Base-by-base conservation (phyloP, 1,284 basidiomycete genomes). In the Malassezia japonica region DNA sequence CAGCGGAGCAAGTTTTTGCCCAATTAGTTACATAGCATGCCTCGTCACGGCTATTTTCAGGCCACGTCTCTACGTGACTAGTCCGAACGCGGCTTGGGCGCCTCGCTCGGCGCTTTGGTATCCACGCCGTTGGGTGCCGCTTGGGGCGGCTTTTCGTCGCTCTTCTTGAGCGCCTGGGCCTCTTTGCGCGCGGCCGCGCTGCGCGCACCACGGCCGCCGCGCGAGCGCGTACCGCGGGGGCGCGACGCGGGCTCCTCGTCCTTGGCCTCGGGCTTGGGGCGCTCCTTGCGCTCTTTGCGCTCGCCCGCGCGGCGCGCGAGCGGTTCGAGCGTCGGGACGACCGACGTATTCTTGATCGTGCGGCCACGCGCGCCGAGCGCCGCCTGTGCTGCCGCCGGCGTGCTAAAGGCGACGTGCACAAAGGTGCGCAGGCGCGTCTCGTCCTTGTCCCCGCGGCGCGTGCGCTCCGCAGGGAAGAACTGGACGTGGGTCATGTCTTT, bases 401-500 rank as follows among this genome's bases (percentile, higher is more conserved):
- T 37, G 18, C 31, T 24, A 31, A 53, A 53, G 12, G 31, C 39
- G 27, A 53, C 50, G n/a, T 53, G 50, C 25, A 53, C 50, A 48
- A 47, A 53, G 21, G 46, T 53, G 36, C 50, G 50, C 32, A 42
- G 23, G 7, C 50, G 45, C 28, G 31, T 23, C 35, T 47, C 45
- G n/a, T 53, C 39, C 31, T 45, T 36, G 24, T 45, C 38, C n/a
- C 20, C n/a, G 25, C 50, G 50, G 12, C 45, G 38, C 10, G 39
- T 31, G 29, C 50, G 45, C 15, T 53, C 50, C 21, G 44, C 23
- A 18, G 50, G 50, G 50, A 53, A 53, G 9, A 67, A 54, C 50
- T 62, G 60, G 40, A 67, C 54, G 1, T 56, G 53, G 6, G 45
- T 36, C 25, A 67, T 62, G 5, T 58, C 52, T 2, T 36, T 39